A percentile compares a stretch with the other conserved stretches of the same genome.
Evolutionary conservation across 805 yeast species (phyloP).

Genomic region (Peterozyma toletana): DNA sequence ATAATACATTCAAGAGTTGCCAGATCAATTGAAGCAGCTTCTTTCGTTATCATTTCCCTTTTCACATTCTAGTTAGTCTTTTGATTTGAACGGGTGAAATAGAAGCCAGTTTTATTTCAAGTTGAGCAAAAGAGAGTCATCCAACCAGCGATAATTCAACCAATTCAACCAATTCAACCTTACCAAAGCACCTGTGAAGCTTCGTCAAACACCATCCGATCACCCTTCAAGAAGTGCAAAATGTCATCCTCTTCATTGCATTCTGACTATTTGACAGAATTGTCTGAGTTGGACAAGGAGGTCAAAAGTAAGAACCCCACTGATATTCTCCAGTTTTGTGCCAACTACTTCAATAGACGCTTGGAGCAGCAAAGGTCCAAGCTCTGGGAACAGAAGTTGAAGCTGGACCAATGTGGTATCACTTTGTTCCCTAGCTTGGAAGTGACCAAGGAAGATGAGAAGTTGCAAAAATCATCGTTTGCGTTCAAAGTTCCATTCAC

Average conservation of each 20-base stretch:
- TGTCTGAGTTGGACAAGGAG: constrained; percentile 57
- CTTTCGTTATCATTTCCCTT: too few relatives aligned
- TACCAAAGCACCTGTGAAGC: too few relatives aligned
- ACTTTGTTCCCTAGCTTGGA: constrained; percentile 21
- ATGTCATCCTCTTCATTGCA: background rate
- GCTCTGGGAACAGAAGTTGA: constrained; percentile 41
- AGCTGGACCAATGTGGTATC: constrained; percentile 44
- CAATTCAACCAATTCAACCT: too few relatives aligned
- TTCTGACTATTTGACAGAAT: constrained; percentile 29
- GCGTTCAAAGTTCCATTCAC: constrained; percentile 55
- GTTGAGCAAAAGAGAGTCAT: too few relatives aligned
- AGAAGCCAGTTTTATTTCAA: too few relatives aligned
- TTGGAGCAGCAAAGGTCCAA: constrained; percentile 52
- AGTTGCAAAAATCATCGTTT: constrained; percentile 10
- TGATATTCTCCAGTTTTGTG: constrained; percentile 70
- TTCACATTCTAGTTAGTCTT: too few relatives aligned
- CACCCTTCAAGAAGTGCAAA: background rate
- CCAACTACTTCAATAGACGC: constrained; percentile 59
- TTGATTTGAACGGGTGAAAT: too few relatives aligned
- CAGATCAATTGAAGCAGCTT: too few relatives aligned
- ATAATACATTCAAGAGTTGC: too few relatives aligned
- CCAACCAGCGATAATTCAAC: too few relatives aligned
- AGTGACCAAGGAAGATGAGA: constrained; percentile 14
- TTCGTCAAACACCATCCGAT: too few relatives aligned
- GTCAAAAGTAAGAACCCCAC: constrained; percentile 47